A percentile compares a stretch with the other conserved stretches of the same genome.
Conservation (phyloP, 2,329 filamentous ascomycete genomes). For the Thielaviopsis euricoi region DNA sequence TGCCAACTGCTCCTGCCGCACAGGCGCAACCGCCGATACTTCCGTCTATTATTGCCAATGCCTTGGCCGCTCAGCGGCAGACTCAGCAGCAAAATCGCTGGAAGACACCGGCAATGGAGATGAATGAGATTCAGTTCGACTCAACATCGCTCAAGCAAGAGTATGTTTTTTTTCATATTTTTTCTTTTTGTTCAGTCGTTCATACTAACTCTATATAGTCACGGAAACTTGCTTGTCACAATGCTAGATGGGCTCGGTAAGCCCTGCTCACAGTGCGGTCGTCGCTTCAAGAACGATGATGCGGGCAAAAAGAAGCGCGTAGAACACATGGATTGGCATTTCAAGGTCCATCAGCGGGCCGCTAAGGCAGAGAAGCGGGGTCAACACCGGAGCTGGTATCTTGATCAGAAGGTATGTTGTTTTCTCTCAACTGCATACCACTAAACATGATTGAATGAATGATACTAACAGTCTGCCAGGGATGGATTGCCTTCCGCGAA, state of each 20-base stretch:
- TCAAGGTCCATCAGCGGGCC: conserved; percentile 79
- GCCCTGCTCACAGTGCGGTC: conserved; percentile 80
- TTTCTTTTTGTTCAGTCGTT: not conserved
- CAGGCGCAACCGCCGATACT: conserved; percentile 9
- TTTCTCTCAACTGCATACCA: not conserved
- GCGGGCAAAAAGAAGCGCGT: conserved; percentile 75
- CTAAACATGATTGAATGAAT: not conserved
- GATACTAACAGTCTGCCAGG: conserved; percentile 31
- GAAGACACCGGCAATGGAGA: conserved; percentile 16
- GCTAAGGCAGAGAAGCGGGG: conserved; percentile 72
- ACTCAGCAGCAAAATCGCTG: conserved; percentile 6
- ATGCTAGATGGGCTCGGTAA: conserved; percentile 73
- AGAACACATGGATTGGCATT: conserved; percentile 95
- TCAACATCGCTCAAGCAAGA: conserved; percentile 53
- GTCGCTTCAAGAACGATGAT: conserved; percentile 63
- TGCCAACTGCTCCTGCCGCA: conserved; percentile 15
- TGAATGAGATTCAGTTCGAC: conserved; percentile 31
- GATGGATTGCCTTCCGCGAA: conserved; percentile 82
- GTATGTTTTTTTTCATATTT: conserved; percentile 28
- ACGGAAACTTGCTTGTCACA: conserved; percentile 45
- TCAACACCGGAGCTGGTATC: conserved; percentile 87
- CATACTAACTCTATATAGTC: not conserved
- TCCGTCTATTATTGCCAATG: conserved; percentile 20
- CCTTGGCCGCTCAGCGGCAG: conserved; percentile 19
- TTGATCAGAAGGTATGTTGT: conserved; percentile 60